Percentiles rank a stretch among this genome's conserved stretches.
Evolutionary conservation across 352 stramenopile species (phyloP).

Genomic region (Hyphochytrium catenoides): DNA sequence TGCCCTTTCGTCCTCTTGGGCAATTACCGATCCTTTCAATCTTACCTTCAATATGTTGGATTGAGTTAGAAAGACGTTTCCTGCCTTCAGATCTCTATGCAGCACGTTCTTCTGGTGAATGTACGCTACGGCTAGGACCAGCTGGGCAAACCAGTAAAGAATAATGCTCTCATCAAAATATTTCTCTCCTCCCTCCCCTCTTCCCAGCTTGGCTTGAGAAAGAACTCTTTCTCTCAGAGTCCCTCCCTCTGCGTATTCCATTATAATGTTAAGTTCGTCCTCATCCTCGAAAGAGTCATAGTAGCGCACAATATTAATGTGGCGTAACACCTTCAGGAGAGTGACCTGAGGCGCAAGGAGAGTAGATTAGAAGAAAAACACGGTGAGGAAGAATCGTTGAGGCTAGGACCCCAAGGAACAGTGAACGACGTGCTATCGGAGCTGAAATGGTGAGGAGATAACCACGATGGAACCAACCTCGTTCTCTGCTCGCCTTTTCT

Average conservation of each 20-base stretch:
- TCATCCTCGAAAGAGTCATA: constrained; percentile 61
- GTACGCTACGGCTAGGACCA: constrained; percentile 52
- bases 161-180: constrained; percentile 53
- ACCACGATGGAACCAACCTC: too few species aligned
- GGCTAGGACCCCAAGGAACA: too few species aligned
- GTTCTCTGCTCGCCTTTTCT: constrained; percentile 57
- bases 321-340: constrained; percentile 59
- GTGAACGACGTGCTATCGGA: too few species aligned
- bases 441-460: too few species aligned
- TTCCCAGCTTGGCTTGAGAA: constrained; percentile 38
- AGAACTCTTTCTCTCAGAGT: constrained; percentile 58
- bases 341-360: constrained; percentile 19
- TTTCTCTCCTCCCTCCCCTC: too few species aligned
- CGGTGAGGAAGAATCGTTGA: too few species aligned
- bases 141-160: constrained; percentile 61
- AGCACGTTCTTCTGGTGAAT: constrained; percentile 67
- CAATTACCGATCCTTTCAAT: too few species aligned
- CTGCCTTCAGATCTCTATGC: constrained; percentile 57
- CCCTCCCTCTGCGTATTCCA: constrained; percentile 57
- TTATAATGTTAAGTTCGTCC: constrained; percentile 65
- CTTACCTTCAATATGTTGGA: constrained; percentile 65
- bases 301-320: constrained; percentile 67
- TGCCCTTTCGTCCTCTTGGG: too few species aligned
- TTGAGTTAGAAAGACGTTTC: constrained; percentile 61
- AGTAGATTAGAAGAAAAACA: too few species aligned